Evolutionary conservation across 2,329 filamentous ascomycete species (phyloP).

Genomic region (Hypoxylon sp.): DNA sequence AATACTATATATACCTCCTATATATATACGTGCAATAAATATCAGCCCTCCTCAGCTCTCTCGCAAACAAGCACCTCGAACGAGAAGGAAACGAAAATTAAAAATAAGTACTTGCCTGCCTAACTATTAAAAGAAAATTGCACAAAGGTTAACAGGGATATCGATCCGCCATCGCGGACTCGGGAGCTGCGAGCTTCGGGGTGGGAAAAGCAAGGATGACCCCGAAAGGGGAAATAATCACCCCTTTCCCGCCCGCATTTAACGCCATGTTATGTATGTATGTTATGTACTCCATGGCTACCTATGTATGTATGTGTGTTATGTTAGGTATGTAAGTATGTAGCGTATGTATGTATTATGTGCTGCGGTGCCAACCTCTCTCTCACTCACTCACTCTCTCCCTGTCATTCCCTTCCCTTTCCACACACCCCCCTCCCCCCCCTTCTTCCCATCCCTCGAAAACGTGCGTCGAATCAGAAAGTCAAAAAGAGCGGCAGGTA

Average conservation of each 20-base stretch:
- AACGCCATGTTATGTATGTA: background rate
- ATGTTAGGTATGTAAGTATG: background rate
- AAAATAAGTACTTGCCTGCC: background rate
- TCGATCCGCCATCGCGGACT: conserved; percentile 36
- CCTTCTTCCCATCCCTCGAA: background rate
- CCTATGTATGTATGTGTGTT: background rate
- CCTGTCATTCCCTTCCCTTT: background rate
- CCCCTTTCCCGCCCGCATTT: background rate
- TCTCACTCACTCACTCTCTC: background rate
- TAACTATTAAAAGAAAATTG: background rate
- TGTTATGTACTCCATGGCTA: background rate
- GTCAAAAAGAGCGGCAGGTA: background rate
- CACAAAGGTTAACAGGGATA: conserved; percentile 27
- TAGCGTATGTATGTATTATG: background rate
- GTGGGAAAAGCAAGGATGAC: conserved; percentile 5
- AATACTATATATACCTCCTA: background rate
- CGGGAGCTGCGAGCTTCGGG: conserved; percentile 22
- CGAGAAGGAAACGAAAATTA: background rate
- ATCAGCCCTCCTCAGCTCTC: background rate
- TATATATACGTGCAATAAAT: background rate
- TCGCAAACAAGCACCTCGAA: background rate
- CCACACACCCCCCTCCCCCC: background rate
- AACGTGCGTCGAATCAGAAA: conserved; percentile 13
- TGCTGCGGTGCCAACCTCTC: background rate
- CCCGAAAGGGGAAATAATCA: conserved; percentile 22